Evolutionary conservation across 805 yeast species (phyloP), one percentile per base, ranked within the genome.

Genomic region (Komagataella kurtzmanii): DNA sequence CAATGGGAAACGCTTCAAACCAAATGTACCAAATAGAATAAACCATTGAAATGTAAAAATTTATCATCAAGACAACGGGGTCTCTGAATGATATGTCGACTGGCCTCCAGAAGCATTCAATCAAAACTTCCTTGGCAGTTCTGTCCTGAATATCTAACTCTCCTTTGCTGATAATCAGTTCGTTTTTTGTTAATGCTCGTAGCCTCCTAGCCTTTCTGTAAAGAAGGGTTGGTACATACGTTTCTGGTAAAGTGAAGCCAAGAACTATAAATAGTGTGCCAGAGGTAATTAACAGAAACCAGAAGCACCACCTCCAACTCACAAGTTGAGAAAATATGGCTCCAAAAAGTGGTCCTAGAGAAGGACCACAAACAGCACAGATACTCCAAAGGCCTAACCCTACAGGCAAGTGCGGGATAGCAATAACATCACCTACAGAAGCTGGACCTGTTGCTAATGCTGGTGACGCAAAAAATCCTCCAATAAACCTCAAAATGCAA

Each of bases 1-100:
- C 79, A 44, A 80, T 66, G 7, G 87, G 86, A 64, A 77, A 78
- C 4, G 79, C 80, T 62, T 81, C 85, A 57, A 80, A 77, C 69
- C 77, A 80, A 19, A 79, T 61, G 60, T 78, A 81, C 54, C 77
- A 56, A 30, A 74, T 62, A 24, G 82, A 76, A 61, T 80, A 81
- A 6, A 72, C 66, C 50, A 80, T 57, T 0, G 81, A 77, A 55
- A 75, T 65, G 60, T 79, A 79, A 24, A 73, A 18, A 58, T 80
- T 72, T 53, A 79, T 72, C 30, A 79, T 66, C 17, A 80, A 53
- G n/a, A 80, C 74, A 23, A 76, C 77, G 0, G 85, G 86, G 60
- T 81, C 86, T 49, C 61, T 55, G 21, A 73, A 36, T n/a, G 74
- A 69, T 52, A 81, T 67, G 51, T 71, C 72, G 50, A 75, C 53